These are phyloP conservation scores for Saposhnikovia divaricata DNA, from an alignment of 129 eudicot species.

Conservation along the genomic window DNA sequence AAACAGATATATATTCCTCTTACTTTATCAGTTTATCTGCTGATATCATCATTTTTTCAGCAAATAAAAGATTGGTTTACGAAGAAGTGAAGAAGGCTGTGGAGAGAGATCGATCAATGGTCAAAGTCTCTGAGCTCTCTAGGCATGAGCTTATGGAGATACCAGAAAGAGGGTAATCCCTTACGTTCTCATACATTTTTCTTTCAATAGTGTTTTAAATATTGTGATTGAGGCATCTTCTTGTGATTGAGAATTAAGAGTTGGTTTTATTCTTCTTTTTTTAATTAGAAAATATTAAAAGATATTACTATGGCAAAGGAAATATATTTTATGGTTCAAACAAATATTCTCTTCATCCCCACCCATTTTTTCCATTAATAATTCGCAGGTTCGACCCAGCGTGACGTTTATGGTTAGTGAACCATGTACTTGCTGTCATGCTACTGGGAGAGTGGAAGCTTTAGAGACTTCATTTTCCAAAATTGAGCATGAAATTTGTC, in stretches of 20 bases:
- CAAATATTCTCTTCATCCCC: background rate
- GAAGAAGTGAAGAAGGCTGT: slow-evolving; percentile 86
- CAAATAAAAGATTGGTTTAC: slow-evolving; percentile 71
- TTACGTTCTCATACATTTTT: background rate
- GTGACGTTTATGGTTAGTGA: slow-evolving; percentile 93
- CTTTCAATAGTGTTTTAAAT: background rate
- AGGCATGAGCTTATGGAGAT: slow-evolving; percentile 95
- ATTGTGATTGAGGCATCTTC: background rate
- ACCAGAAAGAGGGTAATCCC: slow-evolving; percentile 80
- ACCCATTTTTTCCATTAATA: background rate
- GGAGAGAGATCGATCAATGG: slow-evolving; percentile 81
- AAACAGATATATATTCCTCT: background rate
- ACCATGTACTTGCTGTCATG: slow-evolving; percentile 86
- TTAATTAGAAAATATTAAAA: background rate
- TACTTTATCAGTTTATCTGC: slow-evolving; percentile 8
- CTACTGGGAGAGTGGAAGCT: slow-evolving; percentile 99
- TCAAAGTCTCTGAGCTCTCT: slow-evolving; percentile 80
- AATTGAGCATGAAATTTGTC: slow-evolving; percentile 88
- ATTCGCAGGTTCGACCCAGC: slow-evolving; percentile 82
- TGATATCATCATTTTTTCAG: slow-evolving; percentile 34
- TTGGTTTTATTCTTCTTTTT: background rate
- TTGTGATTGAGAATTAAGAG: background rate
- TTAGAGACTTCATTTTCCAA: slow-evolving; percentile 86
- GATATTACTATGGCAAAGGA: background rate
- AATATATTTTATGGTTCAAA: background rate